Evolutionary conservation across 495 filamentous ascomycete genomes (phyloP), one percentile per base, ranked within the genome.

Genomic region (Neurospora sp.): DNA sequence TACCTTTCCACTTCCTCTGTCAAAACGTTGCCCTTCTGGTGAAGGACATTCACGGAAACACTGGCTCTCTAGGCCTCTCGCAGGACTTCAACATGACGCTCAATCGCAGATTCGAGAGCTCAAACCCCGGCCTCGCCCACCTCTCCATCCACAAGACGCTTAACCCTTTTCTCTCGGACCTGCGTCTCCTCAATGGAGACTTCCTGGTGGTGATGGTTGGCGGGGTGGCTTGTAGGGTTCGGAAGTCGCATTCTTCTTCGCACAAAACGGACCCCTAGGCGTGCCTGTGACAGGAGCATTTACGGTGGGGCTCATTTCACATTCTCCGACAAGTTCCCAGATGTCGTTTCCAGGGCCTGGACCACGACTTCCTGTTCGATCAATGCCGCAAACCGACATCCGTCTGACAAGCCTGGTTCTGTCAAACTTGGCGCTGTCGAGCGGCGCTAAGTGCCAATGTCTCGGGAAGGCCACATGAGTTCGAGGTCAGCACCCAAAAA

Each of bases 81-180:
- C 27, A 35, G 54, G 23, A 66, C 27, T 37, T 35, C 49, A 18
- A 35, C 27, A 66, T 16, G 54, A 16, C 54, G 27, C 54, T 66
- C 54, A 62, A 62, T 27, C 5, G 54, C 11, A 31, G 5, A 62
- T 16, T 31, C 2, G 23, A 62, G 23, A 31, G 23, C 49, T 60
- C 49, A 35, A 31, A 27, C 54, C 10, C 46, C 12, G 11, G 12
- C 54, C 23, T 12, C 27, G 14, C 54, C 12, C 27, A 66, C 27
- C 27, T 66, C 54, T 31, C 14, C 54, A 66, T 66, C 14, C 54
- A 66, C 54, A 66, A 66, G 23, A 76, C 75, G 79, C 75, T 75
- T 81, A 77, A 75, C 80, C 76, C 38, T 70, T 73, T 81, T 70
- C 74, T 76, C 77, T 78, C 42, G 81, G 78, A 82, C 79, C 77